phyloP scores from a whole-genome alignment of 75 land plant species.

The Larix kaempferi region DNA sequence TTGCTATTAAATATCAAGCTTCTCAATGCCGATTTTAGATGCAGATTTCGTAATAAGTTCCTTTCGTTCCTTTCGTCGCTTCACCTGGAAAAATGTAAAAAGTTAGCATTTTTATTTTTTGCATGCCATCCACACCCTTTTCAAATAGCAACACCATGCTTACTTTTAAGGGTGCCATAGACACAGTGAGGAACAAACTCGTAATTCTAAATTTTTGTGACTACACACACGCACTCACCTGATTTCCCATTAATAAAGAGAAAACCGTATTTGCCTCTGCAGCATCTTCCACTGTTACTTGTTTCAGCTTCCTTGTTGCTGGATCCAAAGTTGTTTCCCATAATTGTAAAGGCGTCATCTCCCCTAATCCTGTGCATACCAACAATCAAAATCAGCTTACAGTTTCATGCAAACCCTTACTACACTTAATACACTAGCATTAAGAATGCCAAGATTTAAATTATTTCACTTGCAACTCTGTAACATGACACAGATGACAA shows the following conservation, averaged over 20 bases:
- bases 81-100: slow-evolving; percentile 53
- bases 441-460: background rate
- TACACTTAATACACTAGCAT: background rate
- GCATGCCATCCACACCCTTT: too few species aligned
- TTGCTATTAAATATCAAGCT: slow-evolving; percentile 57
- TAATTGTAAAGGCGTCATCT: slow-evolving; percentile 96
- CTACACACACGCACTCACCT: slow-evolving; percentile 35
- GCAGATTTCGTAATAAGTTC: slow-evolving; percentile 76
- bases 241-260: slow-evolving; percentile 84
- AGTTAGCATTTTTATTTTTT: background rate
- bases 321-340: slow-evolving; percentile 99
- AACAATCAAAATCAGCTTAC: slow-evolving; percentile 1
- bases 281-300: slow-evolving; percentile 84
- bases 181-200: too few species aligned
- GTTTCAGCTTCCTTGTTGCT: slow-evolving; percentile 73
- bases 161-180: background rate
- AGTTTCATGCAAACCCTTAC: too few species aligned
- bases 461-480: background rate
- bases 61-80: slow-evolving; percentile 79
- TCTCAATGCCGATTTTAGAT: slow-evolving; percentile 39
- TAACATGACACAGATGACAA: background rate
- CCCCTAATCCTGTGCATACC: slow-evolving; percentile 75
- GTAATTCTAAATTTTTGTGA: too few species aligned
- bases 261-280: slow-evolving; percentile 89
- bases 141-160: background rate